Base-by-base conservation (phyloP, 768 basidiomycete species). In the Rhodocollybia butyracea region DNA sequence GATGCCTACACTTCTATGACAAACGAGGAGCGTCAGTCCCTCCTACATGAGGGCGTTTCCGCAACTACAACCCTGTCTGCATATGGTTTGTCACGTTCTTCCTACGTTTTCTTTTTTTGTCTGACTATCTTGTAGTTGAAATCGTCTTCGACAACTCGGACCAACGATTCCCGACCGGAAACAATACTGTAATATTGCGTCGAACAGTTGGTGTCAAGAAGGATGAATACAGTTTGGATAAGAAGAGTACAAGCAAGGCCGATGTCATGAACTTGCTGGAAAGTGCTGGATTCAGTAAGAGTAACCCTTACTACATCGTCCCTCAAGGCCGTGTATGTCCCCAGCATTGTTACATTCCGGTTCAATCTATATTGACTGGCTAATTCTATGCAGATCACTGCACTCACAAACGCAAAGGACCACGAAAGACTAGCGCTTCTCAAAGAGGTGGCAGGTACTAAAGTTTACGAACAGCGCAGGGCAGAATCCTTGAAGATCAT, bases 271-370 rank as follows among this genome's bases (percentile, higher is more conserved):
- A 93, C 64, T 77, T 98, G 24, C 81, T 99, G 43, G 97, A 98
- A 68, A 91, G 88, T 65, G 97, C 97, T 1, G 96, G 97, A 1
- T 99, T 99, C 75, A 94, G 91, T 73, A 91, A 93, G 66, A 89
- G 89, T n/a, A 99, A 98, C 65, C 97, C 97, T 0, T 99, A 98
- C 68, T 99, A 98, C 64, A 99, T 99, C 61, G 96, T 98, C 0
- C 97, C 97, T 2, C 97, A 99, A 76, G 97, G 97, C 51, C 77
- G 96, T 48, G 95, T 97, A 63, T 70, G 86, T 80, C 15, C 10
- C 21, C 42, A 53, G 27, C 29, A n/a, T 22, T 8, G 1, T 30
- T 41, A 17, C 21, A 36, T 17, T 24, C 12, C 7, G 15, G 31
- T 46, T 32, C 8, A 5, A 7, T 17, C 42, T 55, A 43, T n/a